Percentiles rank a stretch among this genome's conserved stretches.
phyloP scores from a whole-genome alignment of 352 stramenopile species.

The Peronospora tabacina region DNA sequence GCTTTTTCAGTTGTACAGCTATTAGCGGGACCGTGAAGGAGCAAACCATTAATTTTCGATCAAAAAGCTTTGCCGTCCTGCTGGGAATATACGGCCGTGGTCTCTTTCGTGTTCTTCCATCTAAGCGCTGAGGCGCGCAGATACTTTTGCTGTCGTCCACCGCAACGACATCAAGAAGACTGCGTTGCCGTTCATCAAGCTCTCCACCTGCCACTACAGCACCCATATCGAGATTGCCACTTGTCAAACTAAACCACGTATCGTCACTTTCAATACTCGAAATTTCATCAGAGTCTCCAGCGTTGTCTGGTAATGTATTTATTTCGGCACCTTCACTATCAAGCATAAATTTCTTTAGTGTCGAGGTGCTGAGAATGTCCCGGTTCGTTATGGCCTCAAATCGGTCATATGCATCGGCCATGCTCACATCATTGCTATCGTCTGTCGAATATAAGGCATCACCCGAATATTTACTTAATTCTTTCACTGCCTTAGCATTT shows the following conservation, averaged over 20 bases:
- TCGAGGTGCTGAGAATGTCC: conserved; percentile 46
- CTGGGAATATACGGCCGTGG: conserved; percentile 18
- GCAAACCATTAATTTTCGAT: conserved; percentile 65
- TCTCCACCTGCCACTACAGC: conserved; percentile 13
- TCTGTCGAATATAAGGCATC: conserved; percentile 13
- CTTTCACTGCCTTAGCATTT: conserved; percentile 23
- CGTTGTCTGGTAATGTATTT: conserved; percentile 19
- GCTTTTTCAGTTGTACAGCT: conserved; percentile 75
- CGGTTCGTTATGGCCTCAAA: conserved; percentile 25
- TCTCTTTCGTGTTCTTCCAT: conserved; percentile 24
- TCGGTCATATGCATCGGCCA: conserved; percentile 12
- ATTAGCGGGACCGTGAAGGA: conserved; percentile 80
- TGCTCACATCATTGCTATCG: conserved; percentile 5
- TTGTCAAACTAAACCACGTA: conserved; percentile 86
- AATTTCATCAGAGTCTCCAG: conserved; percentile 40
- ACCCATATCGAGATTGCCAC: conserved; percentile 45
- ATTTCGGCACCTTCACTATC: conserved; percentile 24
- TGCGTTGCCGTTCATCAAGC: conserved; percentile 10
- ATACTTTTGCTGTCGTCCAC: conserved; percentile 3
- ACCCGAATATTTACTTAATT: conserved; percentile 18
- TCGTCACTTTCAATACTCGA: conserved; percentile 81
- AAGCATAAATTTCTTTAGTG: conserved; percentile 44
- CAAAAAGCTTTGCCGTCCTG: conserved; percentile 43
- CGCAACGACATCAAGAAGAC: conserved; percentile 11
- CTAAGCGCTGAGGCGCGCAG: conserved; percentile 12